Base-by-base conservation (phyloP, 2,329 filamentous ascomycete species). In the Pseudocercospora vitis region DNA sequence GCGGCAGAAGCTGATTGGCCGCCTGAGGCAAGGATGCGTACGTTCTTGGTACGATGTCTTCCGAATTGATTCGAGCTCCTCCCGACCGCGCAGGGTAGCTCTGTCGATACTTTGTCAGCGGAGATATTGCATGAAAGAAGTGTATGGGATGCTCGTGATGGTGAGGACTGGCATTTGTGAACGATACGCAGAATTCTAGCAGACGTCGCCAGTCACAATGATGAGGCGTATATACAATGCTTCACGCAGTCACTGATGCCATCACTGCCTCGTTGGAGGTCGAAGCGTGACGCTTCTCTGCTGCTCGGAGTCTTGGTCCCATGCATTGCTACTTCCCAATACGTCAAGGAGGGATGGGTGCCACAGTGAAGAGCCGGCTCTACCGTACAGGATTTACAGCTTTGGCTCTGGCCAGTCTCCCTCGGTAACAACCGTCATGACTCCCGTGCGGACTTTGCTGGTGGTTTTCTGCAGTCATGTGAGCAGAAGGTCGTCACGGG, bases 371-470 rank as follows among this genome's bases (percentile, higher is more conserved):
- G 6, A 29, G 11, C 26, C 26, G 26, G 6, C 14, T 18, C 8
- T 8, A 7, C 11, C 5, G 18, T 3, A n/a, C n/a, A n/a, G 35
- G 28, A 9, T 29, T 53, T 32, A 62, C 28, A 63, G 47, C 50
- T 53, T 48, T 14, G 57, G 59, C 55, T 66, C 64, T 12, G 60
- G 63, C 64, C 62, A 66, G 23, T 61, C 55, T 4, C 65, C 65
- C 46, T 67, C 65, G 6, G 61, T 63, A 2, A 65, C 62, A 6
- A 64, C 49, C 6, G 65, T 67, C 63, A 67, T 63, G 8, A 65
- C 57, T 12, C 65, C 65, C 6, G 61, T 62, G 2, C 59, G 50
- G n/a, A 63, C 63, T 48, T 47, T 60, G 51, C 58, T 55, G 0
- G 65, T 67, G 8, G 58, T 61, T 57, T 65, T 56, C 64, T 66